These are phyloP conservation scores for Yamadazyma aaseri DNA, from an alignment of 1,139 yeast species.

Conservation along the genomic window DNA sequence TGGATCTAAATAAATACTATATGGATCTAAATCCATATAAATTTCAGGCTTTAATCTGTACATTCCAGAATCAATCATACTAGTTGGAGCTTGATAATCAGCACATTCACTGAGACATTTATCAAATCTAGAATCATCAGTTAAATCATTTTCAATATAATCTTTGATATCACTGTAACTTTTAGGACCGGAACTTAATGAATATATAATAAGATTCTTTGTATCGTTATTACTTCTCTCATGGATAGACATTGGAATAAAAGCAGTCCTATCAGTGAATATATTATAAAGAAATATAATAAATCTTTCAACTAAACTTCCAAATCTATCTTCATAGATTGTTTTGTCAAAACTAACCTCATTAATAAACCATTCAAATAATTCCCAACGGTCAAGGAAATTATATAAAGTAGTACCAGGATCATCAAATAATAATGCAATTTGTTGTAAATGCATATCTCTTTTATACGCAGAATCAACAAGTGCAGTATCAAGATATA, in stretches of 20 bases:
- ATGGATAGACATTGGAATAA: conserved; percentile 28
- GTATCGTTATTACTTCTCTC: conserved; percentile 25
- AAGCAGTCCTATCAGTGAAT: conserved; percentile 53
- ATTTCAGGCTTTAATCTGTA: conserved; percentile 44
- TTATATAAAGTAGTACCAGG: conserved; percentile 44
- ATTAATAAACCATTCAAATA: conserved; percentile 52
- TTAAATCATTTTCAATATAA: conserved; percentile 33
- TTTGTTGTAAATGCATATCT: conserved; percentile 60
- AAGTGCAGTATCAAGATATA: conserved; percentile 34
- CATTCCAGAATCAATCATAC: conserved; percentile 40
- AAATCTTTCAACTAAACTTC: conserved; percentile 51
- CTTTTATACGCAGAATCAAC: conserved; percentile 36
- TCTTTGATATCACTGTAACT: conserved; percentile 51
- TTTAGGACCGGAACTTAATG: conserved; percentile 52
- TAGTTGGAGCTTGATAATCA: conserved; percentile 41
- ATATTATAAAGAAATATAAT: conserved; percentile 55
- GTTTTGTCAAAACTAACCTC: conserved; percentile 36
- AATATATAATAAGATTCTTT: conserved; percentile 42
- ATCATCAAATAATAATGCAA: conserved; percentile 46
- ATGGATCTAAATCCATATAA: conserved; percentile 36
- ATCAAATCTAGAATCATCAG: conserved; percentile 38
- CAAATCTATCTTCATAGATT: conserved; percentile 57
- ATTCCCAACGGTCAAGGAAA: conserved; percentile 61
- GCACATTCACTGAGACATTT: conserved; percentile 37
- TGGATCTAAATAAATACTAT: conserved; percentile 35